Evolutionary conservation across 331 rosid species (phyloP).

Genomic region (Telfairia occidentalis): DNA sequence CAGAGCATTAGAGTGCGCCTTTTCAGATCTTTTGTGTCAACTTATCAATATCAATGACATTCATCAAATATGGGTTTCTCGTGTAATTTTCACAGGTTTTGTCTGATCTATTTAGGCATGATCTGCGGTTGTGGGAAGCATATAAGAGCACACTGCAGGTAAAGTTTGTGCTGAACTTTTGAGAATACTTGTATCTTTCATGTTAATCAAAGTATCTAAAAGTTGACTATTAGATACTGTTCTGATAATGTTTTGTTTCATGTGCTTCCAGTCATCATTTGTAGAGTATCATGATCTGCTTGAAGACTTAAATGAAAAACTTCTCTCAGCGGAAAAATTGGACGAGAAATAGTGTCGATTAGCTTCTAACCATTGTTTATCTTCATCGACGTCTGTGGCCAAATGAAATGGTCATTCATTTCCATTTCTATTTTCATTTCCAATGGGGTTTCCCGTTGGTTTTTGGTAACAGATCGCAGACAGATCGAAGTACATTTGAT

Average conservation of each 20-base stretch:
- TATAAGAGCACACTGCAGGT: slow-evolving; percentile 77
- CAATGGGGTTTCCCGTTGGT: background rate
- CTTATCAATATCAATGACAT: background rate
- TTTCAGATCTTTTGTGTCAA: background rate
- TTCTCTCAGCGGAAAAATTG: slow-evolving; percentile 34
- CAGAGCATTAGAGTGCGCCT: no score
- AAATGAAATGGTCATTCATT: background rate
- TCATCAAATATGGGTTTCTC: slow-evolving; percentile 14
- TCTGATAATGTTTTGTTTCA: background rate
- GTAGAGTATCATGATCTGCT: slow-evolving; percentile 65
- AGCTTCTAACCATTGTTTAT: slow-evolving; percentile 13
- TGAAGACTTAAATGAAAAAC: slow-evolving; percentile 57
- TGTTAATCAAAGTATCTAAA: background rate
- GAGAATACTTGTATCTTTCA: background rate
- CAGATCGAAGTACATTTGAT: background rate
- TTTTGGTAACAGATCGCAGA: slow-evolving; percentile 1
- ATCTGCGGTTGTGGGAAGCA: slow-evolving; percentile 78
- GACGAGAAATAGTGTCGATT: slow-evolving; percentile 26
- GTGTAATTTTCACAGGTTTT: slow-evolving; percentile 44
- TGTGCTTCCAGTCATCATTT: slow-evolving; percentile 51
- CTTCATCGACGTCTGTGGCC: slow-evolving; percentile 5
- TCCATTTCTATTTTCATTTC: background rate
- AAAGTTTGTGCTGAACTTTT: slow-evolving; percentile 7
- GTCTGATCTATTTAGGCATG: slow-evolving; percentile 71
- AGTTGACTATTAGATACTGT: background rate